phyloP scores from a whole-genome alignment of 768 basidiomycete species.

The Dentipellis sp. region DNA sequence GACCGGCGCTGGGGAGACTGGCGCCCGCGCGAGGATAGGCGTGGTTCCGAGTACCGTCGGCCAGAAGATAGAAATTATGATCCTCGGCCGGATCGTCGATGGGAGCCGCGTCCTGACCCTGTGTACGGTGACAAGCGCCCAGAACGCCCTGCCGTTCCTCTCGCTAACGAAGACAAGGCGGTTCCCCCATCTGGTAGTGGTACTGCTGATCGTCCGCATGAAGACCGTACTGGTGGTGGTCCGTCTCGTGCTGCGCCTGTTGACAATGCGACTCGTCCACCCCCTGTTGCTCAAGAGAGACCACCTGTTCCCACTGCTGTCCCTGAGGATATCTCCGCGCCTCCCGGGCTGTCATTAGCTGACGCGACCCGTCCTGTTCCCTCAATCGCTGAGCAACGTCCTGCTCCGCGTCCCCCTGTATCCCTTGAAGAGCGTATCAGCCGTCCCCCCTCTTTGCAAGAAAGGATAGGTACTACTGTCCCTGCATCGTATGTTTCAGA shows the following conservation, averaged over 20 bases:
- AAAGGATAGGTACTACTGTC: background rate
- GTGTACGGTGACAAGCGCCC: conserved; percentile 7
- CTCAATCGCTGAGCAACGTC: conserved; percentile 1
- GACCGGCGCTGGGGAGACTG: conserved; percentile 29
- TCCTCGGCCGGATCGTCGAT: conserved; percentile 15
- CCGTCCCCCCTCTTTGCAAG: conserved; percentile 2
- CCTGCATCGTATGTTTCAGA: background rate
- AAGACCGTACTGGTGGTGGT: conserved; percentile 5
- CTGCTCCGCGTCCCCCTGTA: conserved; percentile 8
- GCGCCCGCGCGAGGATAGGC: conserved; percentile 30
- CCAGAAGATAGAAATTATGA: conserved; percentile 42
- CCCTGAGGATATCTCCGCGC: background rate
- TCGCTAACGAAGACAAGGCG: conserved; percentile 13
- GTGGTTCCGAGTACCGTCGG: conserved; percentile 31
- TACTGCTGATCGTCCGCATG: conserved; percentile 2
- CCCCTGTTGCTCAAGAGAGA: conserved; percentile 15
- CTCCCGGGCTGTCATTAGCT: conserved; percentile 11
- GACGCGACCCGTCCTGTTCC: background rate
- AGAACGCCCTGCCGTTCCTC: conserved; percentile 7
- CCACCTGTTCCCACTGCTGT: conserved; percentile 5
- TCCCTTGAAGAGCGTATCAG: conserved; percentile 5
- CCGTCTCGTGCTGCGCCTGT: conserved; percentile 1
- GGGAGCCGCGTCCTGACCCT: conserved; percentile 6
- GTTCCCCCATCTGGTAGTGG: background rate
- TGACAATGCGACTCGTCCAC: background rate